Evolutionary conservation across 768 basidiomycete species (phyloP), one percentile per base, ranked within the genome.

Genomic region (Macrolepiota albuminosa): DNA sequence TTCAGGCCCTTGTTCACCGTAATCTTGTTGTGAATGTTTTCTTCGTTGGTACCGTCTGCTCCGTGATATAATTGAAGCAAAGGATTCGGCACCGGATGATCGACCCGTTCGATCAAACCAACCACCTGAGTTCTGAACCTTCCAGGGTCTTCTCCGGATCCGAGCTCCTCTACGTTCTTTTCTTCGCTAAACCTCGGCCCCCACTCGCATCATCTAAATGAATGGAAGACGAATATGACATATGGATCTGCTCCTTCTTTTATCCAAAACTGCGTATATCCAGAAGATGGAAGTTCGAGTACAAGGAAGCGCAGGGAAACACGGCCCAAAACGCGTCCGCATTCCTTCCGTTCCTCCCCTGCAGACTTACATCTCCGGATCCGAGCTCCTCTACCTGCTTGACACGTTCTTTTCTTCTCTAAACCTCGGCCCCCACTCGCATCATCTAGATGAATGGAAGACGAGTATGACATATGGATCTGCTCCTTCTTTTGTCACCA

Each of bases 401-500:
- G 21, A 51, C 21, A 7, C 21, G 13, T 21, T 8, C 14, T 21
- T 24, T 36, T 14, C 14, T 11, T 11, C 13, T 18, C 1, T 5
- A 33, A 13, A n/a, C 42, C 21, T 46, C 16, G 16, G 29, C 29
- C 6, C 14, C 26, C 29, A 7, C 26, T 16, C 47, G 29, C 16
- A 31, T 29, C 26, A 31, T 16, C 48, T 21, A 31, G 18, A 49
- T 29, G 24, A 24, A 16, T 48, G 29, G 51, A 53, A 39, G 51
- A 40, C 33, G 11, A n/a, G 26, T 9, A 29, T n/a, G 33, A 43
- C 59, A 65, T 56, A 54, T 61, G 61, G 54, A 26, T 29, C 14
- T 29, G 21, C 33, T 47, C 43, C 26, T 45, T 60, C 49, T 45
- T 13, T 29, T 29, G 29, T 29, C 29, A 29, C 29, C 29, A 29